These are phyloP conservation scores for Alternaria sp. DNA, from an alignment of 2,329 filamentous ascomycete genomes.

Conservation along the genomic window DNA sequence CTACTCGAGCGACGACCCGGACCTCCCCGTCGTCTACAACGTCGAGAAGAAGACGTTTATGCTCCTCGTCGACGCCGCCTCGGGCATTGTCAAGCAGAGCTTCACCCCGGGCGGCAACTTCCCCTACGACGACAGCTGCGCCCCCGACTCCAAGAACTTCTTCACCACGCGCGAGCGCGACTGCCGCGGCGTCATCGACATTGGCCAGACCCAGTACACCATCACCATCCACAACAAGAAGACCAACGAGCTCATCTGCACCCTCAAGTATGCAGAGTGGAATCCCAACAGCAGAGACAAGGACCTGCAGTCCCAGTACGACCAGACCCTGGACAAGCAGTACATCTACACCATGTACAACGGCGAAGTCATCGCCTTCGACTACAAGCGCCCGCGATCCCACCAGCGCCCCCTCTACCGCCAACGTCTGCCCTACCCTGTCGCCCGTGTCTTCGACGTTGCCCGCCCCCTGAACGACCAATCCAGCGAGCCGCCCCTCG, in stretches of 20 bases:
- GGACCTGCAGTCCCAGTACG: constrained; percentile 85
- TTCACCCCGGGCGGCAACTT: constrained; percentile 78
- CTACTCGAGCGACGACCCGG: constrained; percentile 71
- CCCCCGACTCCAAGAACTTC: constrained; percentile 61
- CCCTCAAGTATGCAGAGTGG: constrained; percentile 93
- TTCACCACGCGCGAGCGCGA: constrained; percentile 62
- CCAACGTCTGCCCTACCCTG: constrained; percentile 75
- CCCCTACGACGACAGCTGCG: constrained; percentile 77
- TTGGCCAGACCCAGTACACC: constrained; percentile 88
- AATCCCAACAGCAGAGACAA: constrained; percentile 87
- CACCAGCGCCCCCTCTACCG: constrained; percentile 40
- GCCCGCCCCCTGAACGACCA: constrained; percentile 74
- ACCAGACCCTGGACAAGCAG: constrained; percentile 78
- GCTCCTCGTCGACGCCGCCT: constrained; percentile 86
- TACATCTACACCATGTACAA: constrained; percentile 90
- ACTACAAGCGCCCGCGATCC: constrained; percentile 61
- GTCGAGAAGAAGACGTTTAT: constrained; percentile 90
- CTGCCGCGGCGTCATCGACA: constrained; percentile 78
- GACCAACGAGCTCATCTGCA: constrained; percentile 79
- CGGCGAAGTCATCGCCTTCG: constrained; percentile 81
- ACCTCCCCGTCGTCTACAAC: constrained; percentile 79
- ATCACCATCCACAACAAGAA: constrained; percentile 81
- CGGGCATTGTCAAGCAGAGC: constrained; percentile 79
- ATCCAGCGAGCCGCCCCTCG: constrained; percentile 72
- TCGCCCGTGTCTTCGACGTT: constrained; percentile 88